These are phyloP conservation scores for Debaryomyces prosopidis DNA, from an alignment of 805 yeast species.

Conservation along the genomic window DNA sequence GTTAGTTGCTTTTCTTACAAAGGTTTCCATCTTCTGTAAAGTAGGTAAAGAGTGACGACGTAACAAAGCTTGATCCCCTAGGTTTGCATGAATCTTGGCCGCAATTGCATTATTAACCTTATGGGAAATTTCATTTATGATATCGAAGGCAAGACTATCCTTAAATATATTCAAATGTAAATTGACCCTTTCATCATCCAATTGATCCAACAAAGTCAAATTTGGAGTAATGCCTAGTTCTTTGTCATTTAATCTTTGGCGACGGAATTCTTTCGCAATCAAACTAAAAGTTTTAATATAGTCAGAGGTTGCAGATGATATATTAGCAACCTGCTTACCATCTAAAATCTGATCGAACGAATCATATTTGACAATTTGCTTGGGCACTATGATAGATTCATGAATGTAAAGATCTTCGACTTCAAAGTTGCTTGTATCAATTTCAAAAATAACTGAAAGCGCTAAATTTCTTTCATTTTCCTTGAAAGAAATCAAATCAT, in stretches of 20 bases:
- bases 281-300: constrained; percentile 63
- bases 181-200: constrained; percentile 82
- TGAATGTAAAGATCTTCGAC: constrained; percentile 77
- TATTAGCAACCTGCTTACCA: constrained; percentile 23
- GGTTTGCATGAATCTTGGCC: constrained; percentile 65
- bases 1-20: constrained; percentile 67
- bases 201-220: constrained; percentile 69
- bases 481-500: constrained; percentile 59
- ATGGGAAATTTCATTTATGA: constrained; percentile 74
- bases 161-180: constrained; percentile 74
- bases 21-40: constrained; percentile 73
- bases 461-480: constrained; percentile 64
- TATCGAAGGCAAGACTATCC: constrained; percentile 51
- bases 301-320: constrained; percentile 59
- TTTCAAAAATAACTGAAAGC: constrained; percentile 74
- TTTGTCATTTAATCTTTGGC: constrained; percentile 59
- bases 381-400: constrained; percentile 69
- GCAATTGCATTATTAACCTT: constrained; percentile 87
- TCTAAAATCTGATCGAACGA: constrained; percentile 54
- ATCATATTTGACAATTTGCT: constrained; percentile 52
- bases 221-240: constrained; percentile 49
- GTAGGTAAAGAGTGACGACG: constrained; percentile 89
- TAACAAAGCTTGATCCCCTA: constrained; percentile 81
- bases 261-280: constrained; percentile 68
- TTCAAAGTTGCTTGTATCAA: constrained; percentile 70